Percentiles rank a stretch among this genome's conserved stretches.
These are phyloP conservation scores for Tetragonia tetragonoides DNA, from an alignment of 148 eudicot species.

Conservation along the genomic window DNA sequence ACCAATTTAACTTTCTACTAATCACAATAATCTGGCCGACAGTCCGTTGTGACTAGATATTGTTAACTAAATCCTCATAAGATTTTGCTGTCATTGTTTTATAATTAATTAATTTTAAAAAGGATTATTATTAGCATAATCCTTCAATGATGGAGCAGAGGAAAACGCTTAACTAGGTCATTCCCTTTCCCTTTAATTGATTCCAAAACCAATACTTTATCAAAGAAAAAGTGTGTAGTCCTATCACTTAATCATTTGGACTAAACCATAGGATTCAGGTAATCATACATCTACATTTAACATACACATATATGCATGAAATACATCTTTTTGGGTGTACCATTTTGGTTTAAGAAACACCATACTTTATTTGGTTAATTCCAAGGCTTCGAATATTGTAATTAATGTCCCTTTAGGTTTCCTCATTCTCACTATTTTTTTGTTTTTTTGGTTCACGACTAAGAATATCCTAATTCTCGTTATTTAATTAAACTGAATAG, in stretches of 20 bases:
- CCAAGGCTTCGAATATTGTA: too few relatives aligned
- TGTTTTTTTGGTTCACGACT: too few relatives aligned
- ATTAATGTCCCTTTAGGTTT: too few relatives aligned
- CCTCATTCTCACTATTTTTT: too few relatives aligned
- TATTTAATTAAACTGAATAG: too few relatives aligned
- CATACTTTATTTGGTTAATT: too few relatives aligned
- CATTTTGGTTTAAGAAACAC: too few relatives aligned
- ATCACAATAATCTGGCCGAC: slow-evolving; percentile 5
- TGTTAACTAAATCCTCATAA: slow-evolving; percentile 14
- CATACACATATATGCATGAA: too few relatives aligned
- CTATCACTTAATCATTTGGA: neutral
- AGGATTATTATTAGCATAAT: slow-evolving; percentile 1
- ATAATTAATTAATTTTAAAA: neutral
- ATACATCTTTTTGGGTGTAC: too few relatives aligned
- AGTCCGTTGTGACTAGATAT: slow-evolving; percentile 4
- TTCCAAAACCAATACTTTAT: neutral
- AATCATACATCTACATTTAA: neutral
- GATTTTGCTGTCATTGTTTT: neutral
- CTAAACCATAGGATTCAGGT: neutral
- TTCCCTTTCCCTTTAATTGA: slow-evolving; percentile 8
- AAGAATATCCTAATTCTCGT: too few relatives aligned
- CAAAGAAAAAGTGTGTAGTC: neutral
- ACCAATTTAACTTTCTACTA: neutral
- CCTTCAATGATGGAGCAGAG: neutral
- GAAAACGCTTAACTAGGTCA: neutral